Evolutionary conservation across 768 basidiomycete genomes (phyloP), one percentile per base, ranked within the genome.

Genomic region (Dictyophora rubrovolvata): DNA sequence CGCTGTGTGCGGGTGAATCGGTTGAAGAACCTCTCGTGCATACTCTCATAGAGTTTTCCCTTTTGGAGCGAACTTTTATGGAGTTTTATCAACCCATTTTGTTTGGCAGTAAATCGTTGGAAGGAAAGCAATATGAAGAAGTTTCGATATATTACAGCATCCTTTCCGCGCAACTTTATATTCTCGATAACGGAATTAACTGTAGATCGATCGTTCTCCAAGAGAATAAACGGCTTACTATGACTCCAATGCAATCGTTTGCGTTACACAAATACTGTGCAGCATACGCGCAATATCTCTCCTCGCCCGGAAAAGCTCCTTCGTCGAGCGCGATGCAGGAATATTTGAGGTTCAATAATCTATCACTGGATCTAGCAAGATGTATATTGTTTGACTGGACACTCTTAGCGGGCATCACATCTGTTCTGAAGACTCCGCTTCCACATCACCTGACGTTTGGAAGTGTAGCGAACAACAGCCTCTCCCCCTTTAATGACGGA

Each of bases 381-480:
- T 74, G 75, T 16, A 71, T 87, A 35, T 74, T 87, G 69, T 90
- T 85, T 70, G 80, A 85, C 60, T 86, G 83, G 81, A 75, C 83
- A 1, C 79, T 77, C 59, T 72, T 91, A 37, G 72, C 79, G 46
- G 89, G 84, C 66, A 72, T 87, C 14, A 72, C 79, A 10, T 79
- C 85, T 22, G 70, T 79, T 34, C 68, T 86, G 65, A 86, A 83
- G 69, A 59, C 72, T 10, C 64, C 70, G 6, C 7, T 59, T 55
- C 61, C 23, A 60, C 42, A 42, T 42, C 42, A 42, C n/a, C 10
- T 42, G 42, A 42, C 42, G n/a, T 42, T 42, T 42, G 42, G 42
- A 14, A 55, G 35, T 58, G 48, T 54, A 61, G 46, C 5, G 55
- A 53, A 33, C 34, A 54, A 36, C 47, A 48, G 8, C 47, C 56